These are phyloP conservation scores for Martiniozyma abietophila DNA, from an alignment of 805 yeast species.

Conservation along the genomic window DNA sequence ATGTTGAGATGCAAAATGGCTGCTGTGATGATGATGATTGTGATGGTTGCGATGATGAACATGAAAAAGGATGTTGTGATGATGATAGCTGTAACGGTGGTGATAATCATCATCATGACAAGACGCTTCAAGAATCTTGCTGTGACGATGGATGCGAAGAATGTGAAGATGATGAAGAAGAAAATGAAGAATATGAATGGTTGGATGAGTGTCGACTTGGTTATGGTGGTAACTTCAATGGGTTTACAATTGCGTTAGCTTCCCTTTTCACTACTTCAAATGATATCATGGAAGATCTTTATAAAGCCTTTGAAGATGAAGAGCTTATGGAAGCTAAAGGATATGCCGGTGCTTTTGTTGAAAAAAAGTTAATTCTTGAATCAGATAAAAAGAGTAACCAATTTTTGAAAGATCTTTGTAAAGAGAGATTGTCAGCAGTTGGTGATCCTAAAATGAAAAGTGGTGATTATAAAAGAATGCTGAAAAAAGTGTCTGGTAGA, in stretches of 20 bases:
- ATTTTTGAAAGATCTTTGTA: constrained; percentile 14
- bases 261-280: constrained; percentile 26
- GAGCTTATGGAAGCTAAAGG: constrained; percentile 8
- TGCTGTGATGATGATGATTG: constrained; percentile 8
- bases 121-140: constrained; percentile 13
- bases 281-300: constrained; percentile 20
- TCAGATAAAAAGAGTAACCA: constrained; percentile 9
- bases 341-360: constrained; percentile 8
- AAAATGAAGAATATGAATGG: constrained; percentile 27
- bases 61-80: constrained; percentile 2
- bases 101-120: constrained; percentile 7
- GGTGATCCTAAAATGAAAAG: constrained; percentile 7
- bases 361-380: constrained; percentile 7
- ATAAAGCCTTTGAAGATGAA: constrained; percentile 8
- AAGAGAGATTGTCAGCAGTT: constrained; percentile 8
- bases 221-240: constrained; percentile 36
- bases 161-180: constrained; percentile 21
- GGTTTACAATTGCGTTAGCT: constrained; percentile 34
- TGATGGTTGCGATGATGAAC: constrained; percentile 8
- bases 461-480: constrained; percentile 11
- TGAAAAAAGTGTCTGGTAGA: constrained; percentile 9
- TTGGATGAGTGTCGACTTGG: constrained; percentile 30
- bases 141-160: constrained; percentile 10
- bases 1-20: constrained; percentile 11
- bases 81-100: constrained; percentile 10